A percentile compares a stretch with the other conserved stretches of the same genome.
Conservation (phyloP, 2,329 filamentous ascomycete genomes). For the Cryphonectria naterciae region DNA sequence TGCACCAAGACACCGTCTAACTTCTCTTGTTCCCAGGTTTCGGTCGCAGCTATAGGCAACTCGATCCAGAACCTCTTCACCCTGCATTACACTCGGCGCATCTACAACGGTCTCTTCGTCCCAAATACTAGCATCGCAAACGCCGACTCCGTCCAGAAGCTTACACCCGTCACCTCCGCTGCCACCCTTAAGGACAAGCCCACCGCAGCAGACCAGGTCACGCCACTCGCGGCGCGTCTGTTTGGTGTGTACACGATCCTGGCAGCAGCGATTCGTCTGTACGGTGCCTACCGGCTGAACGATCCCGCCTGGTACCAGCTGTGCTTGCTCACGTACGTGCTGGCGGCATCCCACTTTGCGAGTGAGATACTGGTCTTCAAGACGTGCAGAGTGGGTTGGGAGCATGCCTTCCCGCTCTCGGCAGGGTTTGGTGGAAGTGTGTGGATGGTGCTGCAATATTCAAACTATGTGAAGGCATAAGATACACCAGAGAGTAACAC, state of each 20-base stretch:
- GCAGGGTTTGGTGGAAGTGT: conserved; percentile 50
- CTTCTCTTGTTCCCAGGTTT: conserved; percentile 62
- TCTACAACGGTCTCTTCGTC: conserved; percentile 74
- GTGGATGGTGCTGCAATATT: conserved; percentile 71
- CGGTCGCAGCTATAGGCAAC: conserved; percentile 81
- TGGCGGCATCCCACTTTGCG: conserved; percentile 78
- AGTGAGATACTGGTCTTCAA: conserved; percentile 82
- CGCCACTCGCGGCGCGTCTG: conserved; percentile 74
- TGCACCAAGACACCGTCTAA: background rate
- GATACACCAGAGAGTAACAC: background rate
- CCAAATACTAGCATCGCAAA: conserved; percentile 51
- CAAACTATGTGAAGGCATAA: conserved; percentile 61
- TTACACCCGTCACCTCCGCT: conserved; percentile 54
- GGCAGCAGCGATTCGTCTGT: conserved; percentile 75
- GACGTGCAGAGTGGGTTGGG: conserved; percentile 67
- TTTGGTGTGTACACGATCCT: conserved; percentile 90
- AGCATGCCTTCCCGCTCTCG: conserved; percentile 59
- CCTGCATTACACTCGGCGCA: conserved; percentile 78
- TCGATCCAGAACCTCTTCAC: conserved; percentile 82
- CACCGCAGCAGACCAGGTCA: conserved; percentile 63
- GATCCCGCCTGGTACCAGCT: conserved; percentile 77
- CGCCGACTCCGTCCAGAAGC: conserved; percentile 48
- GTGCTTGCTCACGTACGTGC: conserved; percentile 77
- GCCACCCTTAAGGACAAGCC: conserved; percentile 48
- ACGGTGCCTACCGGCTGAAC: conserved; percentile 81